phyloP scores from a whole-genome alignment of 1,139 yeast genomes.

The Scheffersomyces illinoinensis region DNA sequence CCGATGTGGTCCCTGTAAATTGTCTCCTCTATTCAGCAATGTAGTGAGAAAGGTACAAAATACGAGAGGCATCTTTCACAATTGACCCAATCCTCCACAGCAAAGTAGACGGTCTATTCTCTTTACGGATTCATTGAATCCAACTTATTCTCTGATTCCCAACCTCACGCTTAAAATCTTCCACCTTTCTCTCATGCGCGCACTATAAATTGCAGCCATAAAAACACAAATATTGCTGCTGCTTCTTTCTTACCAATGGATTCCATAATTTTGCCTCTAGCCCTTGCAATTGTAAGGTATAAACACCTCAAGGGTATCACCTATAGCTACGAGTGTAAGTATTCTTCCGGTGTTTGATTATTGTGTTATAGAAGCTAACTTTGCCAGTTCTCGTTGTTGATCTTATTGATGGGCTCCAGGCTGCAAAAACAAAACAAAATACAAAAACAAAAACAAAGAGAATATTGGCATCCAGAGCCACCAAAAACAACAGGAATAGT shows the following conservation, averaged over 20 bases:
- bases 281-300: slow-evolving; percentile 1
- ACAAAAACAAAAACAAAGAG: background rate
- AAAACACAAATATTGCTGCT: background rate
- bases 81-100: background rate
- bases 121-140: too few species aligned
- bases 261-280: slow-evolving; percentile 1
- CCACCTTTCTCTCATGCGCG: background rate
- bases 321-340: background rate
- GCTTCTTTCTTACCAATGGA: background rate
- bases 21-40: background rate
- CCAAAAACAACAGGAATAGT: background rate
- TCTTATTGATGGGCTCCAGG: background rate
- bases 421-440: background rate
- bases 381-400: background rate
- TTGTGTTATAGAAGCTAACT: background rate
- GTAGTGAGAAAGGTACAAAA: background rate
- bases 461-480: background rate
- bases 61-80: background rate
- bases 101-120: background rate
- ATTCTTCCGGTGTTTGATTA: background rate
- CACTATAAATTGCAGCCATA: background rate
- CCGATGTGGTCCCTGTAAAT: too few species aligned
- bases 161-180: background rate
- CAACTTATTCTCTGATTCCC: too few species aligned
- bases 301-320: background rate